Percentiles rank a stretch among this genome's conserved stretches.
These are phyloP conservation scores for Artemisia tridentata DNA, from an alignment of 129 eudicot genomes.

Conservation along the genomic window DNA sequence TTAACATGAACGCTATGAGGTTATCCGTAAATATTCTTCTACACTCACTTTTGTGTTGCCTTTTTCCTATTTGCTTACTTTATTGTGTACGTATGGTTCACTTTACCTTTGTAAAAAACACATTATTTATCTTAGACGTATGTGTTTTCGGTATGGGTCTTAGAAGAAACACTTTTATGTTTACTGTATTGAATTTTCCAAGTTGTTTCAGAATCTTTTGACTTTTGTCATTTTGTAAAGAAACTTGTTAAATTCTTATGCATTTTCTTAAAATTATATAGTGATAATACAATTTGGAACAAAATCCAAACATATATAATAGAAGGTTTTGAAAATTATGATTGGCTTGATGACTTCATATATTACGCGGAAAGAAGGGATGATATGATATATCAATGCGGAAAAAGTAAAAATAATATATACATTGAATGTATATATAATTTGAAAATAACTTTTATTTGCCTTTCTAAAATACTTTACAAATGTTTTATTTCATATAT, in stretches of 20 bases:
- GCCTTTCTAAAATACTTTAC: too few relatives aligned
- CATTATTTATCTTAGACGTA: slow-evolving; percentile 11
- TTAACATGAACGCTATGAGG: background rate
- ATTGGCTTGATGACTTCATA: too few relatives aligned
- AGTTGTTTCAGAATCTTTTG: background rate
- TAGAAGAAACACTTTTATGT: slow-evolving; percentile 4
- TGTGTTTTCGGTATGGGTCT: slow-evolving; percentile 7
- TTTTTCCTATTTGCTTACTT: slow-evolving; percentile 14
- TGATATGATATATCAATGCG: too few relatives aligned
- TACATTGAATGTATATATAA: too few relatives aligned
- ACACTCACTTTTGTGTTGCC: background rate
- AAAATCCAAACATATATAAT: too few relatives aligned
- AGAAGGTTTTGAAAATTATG: too few relatives aligned
- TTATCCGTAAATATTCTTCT: background rate
- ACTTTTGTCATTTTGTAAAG: background rate
- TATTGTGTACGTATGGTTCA: background rate
- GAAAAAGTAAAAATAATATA: too few relatives aligned
- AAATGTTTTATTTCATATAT: too few relatives aligned
- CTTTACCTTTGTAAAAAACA: background rate
- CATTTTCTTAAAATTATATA: background rate
- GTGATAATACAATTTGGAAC: background rate
- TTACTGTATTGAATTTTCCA: slow-evolving; percentile 1
- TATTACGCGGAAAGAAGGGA: too few relatives aligned
- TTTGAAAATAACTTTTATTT: too few relatives aligned
- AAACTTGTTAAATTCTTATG: slow-evolving; percentile 1